phyloP scores from a whole-genome alignment of 106 monocot genomes.

The Platanthera guangdongensis region DNA sequence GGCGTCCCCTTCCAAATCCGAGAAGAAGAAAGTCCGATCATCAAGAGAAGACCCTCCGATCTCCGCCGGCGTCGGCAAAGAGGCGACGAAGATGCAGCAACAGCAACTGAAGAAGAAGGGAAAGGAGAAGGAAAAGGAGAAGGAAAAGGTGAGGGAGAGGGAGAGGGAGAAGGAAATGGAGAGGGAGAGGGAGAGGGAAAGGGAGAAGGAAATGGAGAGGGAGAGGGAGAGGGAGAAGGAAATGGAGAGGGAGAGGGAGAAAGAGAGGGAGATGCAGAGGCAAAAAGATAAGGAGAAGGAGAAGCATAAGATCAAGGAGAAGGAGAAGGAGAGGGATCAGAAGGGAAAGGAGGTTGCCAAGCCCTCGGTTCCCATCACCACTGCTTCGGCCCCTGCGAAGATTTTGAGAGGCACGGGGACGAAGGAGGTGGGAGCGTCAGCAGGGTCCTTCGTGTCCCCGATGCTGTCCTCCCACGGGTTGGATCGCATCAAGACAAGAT shows the following conservation, averaged over 20 bases:
- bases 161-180: constrained; percentile 14
- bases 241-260: constrained; percentile 11
- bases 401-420: constrained; percentile 18
- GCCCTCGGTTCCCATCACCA: neutral
- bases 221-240: constrained; percentile 19
- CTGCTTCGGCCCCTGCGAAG: constrained; percentile 32
- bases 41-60: constrained; percentile 12
- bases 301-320: constrained; percentile 11
- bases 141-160: constrained; percentile 14
- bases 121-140: constrained; percentile 11
- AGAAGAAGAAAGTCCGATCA: constrained; percentile 58
- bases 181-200: constrained; percentile 7
- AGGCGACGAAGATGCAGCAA: constrained; percentile 21
- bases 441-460: constrained; percentile 41
- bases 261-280: constrained; percentile 23
- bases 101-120: constrained; percentile 12
- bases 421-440: constrained; percentile 10
- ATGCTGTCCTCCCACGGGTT: constrained; percentile 77
- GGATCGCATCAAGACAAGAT: constrained; percentile 96
- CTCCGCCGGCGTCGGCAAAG: constrained; percentile 10
- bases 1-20: constrained; percentile 43
- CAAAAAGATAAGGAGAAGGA: constrained; percentile 22
- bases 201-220: constrained; percentile 15
- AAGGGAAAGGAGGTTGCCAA: constrained; percentile 33
- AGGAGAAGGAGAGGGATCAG: constrained; percentile 18